Conservation (phyloP, 148 eudicot genomes). For the Diospyros kaki region DNA sequence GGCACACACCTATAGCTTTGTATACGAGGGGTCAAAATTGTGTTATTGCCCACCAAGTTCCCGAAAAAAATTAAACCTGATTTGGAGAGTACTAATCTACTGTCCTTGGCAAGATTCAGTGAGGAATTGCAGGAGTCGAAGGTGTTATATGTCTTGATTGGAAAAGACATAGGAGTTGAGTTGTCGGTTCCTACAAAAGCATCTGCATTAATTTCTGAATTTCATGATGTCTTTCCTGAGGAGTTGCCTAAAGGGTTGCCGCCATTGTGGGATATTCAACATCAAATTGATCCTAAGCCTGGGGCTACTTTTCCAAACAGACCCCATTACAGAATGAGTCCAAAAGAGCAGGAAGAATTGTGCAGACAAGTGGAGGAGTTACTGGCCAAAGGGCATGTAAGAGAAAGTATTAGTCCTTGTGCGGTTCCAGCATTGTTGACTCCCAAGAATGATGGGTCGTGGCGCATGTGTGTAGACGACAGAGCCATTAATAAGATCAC, state of each 20-base stretch:
- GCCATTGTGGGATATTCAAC: not conserved
- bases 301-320: not conserved
- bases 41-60: too few species aligned
- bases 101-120: not conserved
- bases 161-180: not conserved
- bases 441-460: not conserved
- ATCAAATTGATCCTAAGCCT: not conserved
- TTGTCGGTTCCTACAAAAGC: not conserved
- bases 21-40: too few species aligned
- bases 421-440: not conserved
- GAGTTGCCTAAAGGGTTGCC: not conserved
- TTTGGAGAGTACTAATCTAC: not conserved
- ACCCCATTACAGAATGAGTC: not conserved
- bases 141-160: not conserved
- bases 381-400: not conserved
- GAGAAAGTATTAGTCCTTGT: not conserved
- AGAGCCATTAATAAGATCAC: not conserved
- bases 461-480: not conserved
- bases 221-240: not conserved
- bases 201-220: not conserved
- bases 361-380: not conserved
- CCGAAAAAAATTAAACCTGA: not conserved
- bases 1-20: too few species aligned
- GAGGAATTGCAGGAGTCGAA: not conserved
- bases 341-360: not conserved